Conservation (phyloP, 176 grass and related monocot species). For the Cocos nucifera region DNA sequence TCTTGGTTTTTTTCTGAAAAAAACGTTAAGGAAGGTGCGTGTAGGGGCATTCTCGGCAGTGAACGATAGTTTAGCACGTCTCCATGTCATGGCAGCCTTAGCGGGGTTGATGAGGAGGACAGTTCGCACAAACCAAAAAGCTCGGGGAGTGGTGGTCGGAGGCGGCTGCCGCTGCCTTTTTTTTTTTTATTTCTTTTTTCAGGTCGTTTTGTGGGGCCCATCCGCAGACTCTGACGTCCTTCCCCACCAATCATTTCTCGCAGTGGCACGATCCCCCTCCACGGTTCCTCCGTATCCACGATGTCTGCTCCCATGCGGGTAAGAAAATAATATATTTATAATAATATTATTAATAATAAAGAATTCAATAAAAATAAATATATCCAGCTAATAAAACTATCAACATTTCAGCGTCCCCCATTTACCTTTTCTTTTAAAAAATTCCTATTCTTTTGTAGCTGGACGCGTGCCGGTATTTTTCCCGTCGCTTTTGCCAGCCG, state of each 20-base stretch:
- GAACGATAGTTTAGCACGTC: no score
- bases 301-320: conserved; percentile 1
- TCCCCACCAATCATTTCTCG: conserved; percentile 1
- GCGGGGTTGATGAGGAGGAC: neutral
- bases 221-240: neutral
- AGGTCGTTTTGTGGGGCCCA: neutral
- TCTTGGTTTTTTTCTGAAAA: neutral
- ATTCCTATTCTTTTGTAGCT: neutral
- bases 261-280: neutral
- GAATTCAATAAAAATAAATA: no score
- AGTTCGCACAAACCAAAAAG: conserved; percentile 9
- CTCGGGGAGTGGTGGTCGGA: neutral
- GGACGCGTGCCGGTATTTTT: neutral
- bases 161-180: no score
- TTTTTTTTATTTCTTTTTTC: no score
- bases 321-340: neutral
- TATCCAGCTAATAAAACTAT: no score
- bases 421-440: neutral
- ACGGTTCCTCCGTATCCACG: neutral
- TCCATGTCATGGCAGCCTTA: no score
- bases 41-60: neutral
- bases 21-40: no score
- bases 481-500: neutral
- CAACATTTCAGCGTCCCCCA: no score
- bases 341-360: no score